Evolutionary conservation across 805 yeast genomes (phyloP).

Genomic region (Candida chilensis): DNA sequence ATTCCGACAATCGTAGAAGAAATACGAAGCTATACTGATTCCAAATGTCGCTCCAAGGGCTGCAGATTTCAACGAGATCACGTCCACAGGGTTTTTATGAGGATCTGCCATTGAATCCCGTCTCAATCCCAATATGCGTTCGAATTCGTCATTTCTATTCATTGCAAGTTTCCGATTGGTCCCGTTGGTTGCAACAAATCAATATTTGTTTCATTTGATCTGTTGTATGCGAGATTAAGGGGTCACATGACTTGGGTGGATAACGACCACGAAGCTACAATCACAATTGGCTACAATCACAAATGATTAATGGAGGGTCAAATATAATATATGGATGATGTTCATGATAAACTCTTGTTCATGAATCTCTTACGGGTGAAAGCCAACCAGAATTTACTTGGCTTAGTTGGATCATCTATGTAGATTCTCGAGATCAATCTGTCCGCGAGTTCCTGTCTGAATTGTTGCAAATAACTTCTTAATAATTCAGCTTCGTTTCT

Average conservation of each 20-base stretch:
- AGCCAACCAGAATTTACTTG: constrained; percentile 93
- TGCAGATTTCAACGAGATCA: constrained; percentile 33
- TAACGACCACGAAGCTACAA: too few species aligned
- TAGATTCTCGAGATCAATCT: constrained; percentile 72
- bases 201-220: too few species aligned
- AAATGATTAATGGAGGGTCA: too few species aligned
- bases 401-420: constrained; percentile 44
- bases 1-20: constrained; percentile 16
- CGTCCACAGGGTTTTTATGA: constrained; percentile 27
- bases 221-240: too few species aligned
- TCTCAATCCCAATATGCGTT: too few species aligned
- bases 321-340: too few species aligned
- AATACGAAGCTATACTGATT: constrained; percentile 15
- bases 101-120: too few species aligned
- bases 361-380: constrained; percentile 91
- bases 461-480: constrained; percentile 77
- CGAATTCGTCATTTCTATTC: too few species aligned
- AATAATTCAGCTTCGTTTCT: constrained; percentile 72
- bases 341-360: constrained; percentile 67
- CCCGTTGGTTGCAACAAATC: too few species aligned
- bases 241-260: too few species aligned
- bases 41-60: constrained; percentile 36
- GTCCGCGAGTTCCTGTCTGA: constrained; percentile 87
- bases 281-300: too few species aligned
- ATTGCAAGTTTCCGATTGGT: too few species aligned